A percentile compares a stretch with the other conserved stretches of the same genome.
These are phyloP conservation scores for Stylonectria norvegica DNA, from an alignment of 2,329 filamentous ascomycete species.

Conservation along the genomic window DNA sequence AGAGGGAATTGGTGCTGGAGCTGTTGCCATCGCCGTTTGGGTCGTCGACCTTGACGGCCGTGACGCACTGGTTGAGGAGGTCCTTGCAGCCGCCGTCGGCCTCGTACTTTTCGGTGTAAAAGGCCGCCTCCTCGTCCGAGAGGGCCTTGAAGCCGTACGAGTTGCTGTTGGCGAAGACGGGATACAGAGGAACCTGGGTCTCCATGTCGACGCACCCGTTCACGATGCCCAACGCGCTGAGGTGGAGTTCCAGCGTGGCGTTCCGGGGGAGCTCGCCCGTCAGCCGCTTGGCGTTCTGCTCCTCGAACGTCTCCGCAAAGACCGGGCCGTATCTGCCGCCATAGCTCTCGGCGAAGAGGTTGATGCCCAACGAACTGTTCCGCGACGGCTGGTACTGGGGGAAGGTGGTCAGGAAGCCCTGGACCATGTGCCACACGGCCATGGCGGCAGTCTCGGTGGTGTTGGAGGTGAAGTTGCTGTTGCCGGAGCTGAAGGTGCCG, in stretches of 20 bases:
- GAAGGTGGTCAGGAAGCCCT: conserved; percentile 57
- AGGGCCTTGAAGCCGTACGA: conserved; percentile 62
- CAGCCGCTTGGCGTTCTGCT: conserved; percentile 58
- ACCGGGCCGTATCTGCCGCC: conserved; percentile 67
- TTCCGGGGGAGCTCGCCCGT: conserved; percentile 47
- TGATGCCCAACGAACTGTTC: conserved; percentile 52
- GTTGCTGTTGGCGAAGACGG: conserved; percentile 59
- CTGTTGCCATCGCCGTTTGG: conserved; percentile 40
- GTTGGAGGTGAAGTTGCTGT: conserved; percentile 47
- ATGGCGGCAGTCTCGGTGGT: conserved; percentile 55
- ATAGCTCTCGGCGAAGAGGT: conserved; percentile 67
- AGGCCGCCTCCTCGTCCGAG: conserved; percentile 48
- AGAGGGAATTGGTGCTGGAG: conserved; percentile 41
- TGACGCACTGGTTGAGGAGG: conserved; percentile 50
- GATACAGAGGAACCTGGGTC: conserved; percentile 56
- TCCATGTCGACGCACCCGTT: conserved; percentile 68
- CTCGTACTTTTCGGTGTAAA: conserved; percentile 36
- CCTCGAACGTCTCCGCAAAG: conserved; percentile 56
- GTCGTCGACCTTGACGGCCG: conserved; percentile 38
- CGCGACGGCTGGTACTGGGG: conserved; percentile 54
- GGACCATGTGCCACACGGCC: conserved; percentile 63
- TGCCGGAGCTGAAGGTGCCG: conserved; percentile 62
- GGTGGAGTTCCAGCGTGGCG: conserved; percentile 55
- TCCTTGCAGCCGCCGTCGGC: conserved; percentile 49
- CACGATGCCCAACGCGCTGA: conserved; percentile 64